Evolutionary conservation across 768 basidiomycete genomes (phyloP).

Genomic region (Hypholoma sublateritium): DNA sequence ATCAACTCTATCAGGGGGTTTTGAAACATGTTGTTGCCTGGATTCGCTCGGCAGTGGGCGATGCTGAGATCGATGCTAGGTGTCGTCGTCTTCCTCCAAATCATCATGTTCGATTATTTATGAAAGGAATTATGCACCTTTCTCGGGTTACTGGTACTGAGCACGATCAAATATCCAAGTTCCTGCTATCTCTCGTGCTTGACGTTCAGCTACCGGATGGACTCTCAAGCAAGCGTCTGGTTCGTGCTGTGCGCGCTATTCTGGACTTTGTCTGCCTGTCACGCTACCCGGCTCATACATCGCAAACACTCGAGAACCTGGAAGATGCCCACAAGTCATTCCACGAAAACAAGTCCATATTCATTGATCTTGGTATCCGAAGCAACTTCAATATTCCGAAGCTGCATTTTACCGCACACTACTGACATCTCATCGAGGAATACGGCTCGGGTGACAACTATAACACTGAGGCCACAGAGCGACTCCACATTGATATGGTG

Average conservation of each 20-base stretch:
- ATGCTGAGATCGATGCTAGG: slow-evolving; percentile 15
- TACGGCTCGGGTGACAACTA: background rate
- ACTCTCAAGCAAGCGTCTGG: background rate
- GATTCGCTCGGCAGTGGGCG: background rate
- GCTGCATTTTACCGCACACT: slow-evolving; percentile 27
- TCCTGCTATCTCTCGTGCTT: slow-evolving; percentile 26
- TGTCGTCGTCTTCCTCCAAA: slow-evolving; percentile 31
- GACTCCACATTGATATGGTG: slow-evolving; percentile 38
- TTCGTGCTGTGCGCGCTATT: slow-evolving; percentile 15
- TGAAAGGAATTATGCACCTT: slow-evolving; percentile 36
- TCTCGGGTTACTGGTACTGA: slow-evolving; percentile 40
- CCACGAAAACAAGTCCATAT: slow-evolving; percentile 25
- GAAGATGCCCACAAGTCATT: slow-evolving; percentile 15
- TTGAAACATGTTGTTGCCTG: slow-evolving; percentile 14
- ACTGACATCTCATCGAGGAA: slow-evolving; percentile 1
- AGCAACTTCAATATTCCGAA: slow-evolving; percentile 36
- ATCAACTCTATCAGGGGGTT: slow-evolving; percentile 17
- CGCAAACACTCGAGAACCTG: no score
- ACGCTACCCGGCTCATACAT: no score
- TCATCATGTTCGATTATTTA: slow-evolving; percentile 33
- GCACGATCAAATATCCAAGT: slow-evolving; percentile 31
- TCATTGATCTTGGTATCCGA: slow-evolving; percentile 20
- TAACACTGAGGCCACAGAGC: slow-evolving; percentile 18
- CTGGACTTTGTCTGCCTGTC: slow-evolving; percentile 32
- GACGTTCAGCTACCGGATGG: slow-evolving; percentile 12